These are phyloP conservation scores for Mucor irregularis DNA, from an alignment of 371 early-diverging fungal genomes.

Conservation along the genomic window DNA sequence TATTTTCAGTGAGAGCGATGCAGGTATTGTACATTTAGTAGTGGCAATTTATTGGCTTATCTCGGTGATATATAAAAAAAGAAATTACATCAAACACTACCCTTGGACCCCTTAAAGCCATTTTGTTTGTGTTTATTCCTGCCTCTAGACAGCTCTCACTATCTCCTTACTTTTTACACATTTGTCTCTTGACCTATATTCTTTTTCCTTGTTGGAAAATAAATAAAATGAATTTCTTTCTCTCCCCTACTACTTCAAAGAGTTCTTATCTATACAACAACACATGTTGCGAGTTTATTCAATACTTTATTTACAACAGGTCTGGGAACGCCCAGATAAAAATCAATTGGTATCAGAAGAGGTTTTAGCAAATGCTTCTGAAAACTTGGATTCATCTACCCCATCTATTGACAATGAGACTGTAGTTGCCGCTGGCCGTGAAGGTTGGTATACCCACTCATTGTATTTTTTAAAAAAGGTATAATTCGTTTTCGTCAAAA, in stretches of 20 bases:
- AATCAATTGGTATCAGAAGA: background rate
- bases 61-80: too few relatives aligned
- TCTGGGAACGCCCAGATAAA: constrained; percentile 7
- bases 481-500: background rate
- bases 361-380: background rate
- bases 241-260: constrained; percentile 1
- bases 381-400: background rate
- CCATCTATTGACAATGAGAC: background rate
- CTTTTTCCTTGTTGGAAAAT: background rate
- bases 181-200: too few relatives aligned
- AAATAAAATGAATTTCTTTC: too few relatives aligned
- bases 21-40: too few relatives aligned
- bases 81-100: too few relatives aligned
- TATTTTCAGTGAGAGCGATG: too few relatives aligned
- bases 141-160: background rate
- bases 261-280: background rate
- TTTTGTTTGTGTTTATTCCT: background rate
- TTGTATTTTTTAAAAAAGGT: too few relatives aligned
- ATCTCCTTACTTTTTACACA: background rate
- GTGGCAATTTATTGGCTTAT: too few relatives aligned
- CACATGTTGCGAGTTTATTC: constrained; percentile 21
- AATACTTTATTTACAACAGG: constrained; percentile 14
- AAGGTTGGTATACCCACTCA: constrained; percentile 5
- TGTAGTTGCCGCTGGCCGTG: background rate
- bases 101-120: background rate